Percentiles rank a stretch among this genome's conserved stretches.
phyloP scores from a whole-genome alignment of 2,329 filamentous ascomycete species.

The Penicillium sp. region DNA sequence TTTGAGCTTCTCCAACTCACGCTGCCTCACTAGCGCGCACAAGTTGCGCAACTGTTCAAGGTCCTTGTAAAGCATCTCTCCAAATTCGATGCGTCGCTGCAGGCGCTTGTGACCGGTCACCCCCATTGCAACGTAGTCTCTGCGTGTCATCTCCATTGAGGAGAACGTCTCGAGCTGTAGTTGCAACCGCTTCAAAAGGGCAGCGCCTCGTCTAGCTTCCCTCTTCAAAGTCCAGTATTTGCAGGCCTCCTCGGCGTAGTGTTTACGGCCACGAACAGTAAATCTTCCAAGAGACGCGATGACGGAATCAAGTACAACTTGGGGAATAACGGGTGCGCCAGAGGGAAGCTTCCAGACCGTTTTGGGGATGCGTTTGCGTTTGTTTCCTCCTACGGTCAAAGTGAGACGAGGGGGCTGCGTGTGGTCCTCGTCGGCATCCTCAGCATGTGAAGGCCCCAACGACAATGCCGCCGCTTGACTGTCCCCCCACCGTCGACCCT shows the following conservation, averaged over 20 bases:
- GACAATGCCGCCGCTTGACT: slow-evolving; percentile 77
- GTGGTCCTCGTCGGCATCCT: slow-evolving; percentile 40
- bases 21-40: slow-evolving; percentile 63
- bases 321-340: slow-evolving; percentile 87
- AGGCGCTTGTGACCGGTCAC: slow-evolving; percentile 72
- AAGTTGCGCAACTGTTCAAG: slow-evolving; percentile 69
- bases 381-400: slow-evolving; percentile 51
- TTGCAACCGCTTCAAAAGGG: slow-evolving; percentile 85
- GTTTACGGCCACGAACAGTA: slow-evolving; percentile 76
- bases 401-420: slow-evolving; percentile 45
- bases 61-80: slow-evolving; percentile 57
- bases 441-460: slow-evolving; percentile 64
- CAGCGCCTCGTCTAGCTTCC: slow-evolving; percentile 83
- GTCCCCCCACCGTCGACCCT: slow-evolving; percentile 83
- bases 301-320: slow-evolving; percentile 78
- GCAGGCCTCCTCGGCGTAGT: slow-evolving; percentile 87
- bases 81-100: slow-evolving; percentile 80
- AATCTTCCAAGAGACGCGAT: slow-evolving; percentile 79
- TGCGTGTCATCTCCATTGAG: slow-evolving; percentile 91
- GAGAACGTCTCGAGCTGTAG: slow-evolving; percentile 94
- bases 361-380: slow-evolving; percentile 56
- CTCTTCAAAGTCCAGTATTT: slow-evolving; percentile 98
- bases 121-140: slow-evolving; percentile 95
- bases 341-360: slow-evolving; percentile 87
- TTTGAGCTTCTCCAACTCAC: slow-evolving; percentile 72